Base-by-base conservation (phyloP, 2,329 filamentous ascomycete genomes). In the Fusarium coicis region DNA sequence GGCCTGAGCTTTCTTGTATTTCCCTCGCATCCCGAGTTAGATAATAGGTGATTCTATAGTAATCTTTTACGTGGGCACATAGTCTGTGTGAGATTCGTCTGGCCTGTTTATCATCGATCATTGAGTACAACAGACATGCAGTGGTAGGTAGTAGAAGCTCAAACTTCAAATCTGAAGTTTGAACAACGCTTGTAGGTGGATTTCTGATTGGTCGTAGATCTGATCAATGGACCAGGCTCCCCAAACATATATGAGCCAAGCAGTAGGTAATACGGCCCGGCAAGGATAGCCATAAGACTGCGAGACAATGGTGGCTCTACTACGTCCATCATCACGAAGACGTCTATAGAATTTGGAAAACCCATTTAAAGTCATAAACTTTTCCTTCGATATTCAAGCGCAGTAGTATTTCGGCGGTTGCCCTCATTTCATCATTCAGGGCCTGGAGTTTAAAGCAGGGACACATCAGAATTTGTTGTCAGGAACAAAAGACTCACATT, bases 41-140 rank as follows among this genome's bases (percentile, higher is more conserved):
- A 32, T 23, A 9, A 11, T 15, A 21, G 23, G n/a, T 26, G 26
- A 26, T 26, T 26, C 26, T 26, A 26, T 26, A 26, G 26, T 19
- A 3, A 30, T 12, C 19, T 15, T 12, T 26, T 36, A 26, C 14
- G 19, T 21, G 36, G 14, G 14, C 11, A 60, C 18, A 40, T n/a
- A 34, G 7, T 7, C 32, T 30, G 16, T 7, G 12, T 2, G 16
- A 55, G n/a, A 5, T 10, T 16, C 19, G 34, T 16, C 21, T 12
- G 43, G 50, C 66, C 85, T 23, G 88, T 87, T 77, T 42, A 63
- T 57, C 5, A 37, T 18, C 36, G 10, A 63, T 57, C 5, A 37
- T 18, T 32, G 10, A 34, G 14, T n/a, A 19, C n/a, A 34, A 37
- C 14, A 40, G 57, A 40, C 10, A 50, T 47, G 32, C 18, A 44